Percentiles rank a stretch among this genome's conserved stretches.
These are phyloP conservation scores for Xylariaceae sp. DNA, from an alignment of 2,329 filamentous ascomycete genomes.

Conservation along the genomic window DNA sequence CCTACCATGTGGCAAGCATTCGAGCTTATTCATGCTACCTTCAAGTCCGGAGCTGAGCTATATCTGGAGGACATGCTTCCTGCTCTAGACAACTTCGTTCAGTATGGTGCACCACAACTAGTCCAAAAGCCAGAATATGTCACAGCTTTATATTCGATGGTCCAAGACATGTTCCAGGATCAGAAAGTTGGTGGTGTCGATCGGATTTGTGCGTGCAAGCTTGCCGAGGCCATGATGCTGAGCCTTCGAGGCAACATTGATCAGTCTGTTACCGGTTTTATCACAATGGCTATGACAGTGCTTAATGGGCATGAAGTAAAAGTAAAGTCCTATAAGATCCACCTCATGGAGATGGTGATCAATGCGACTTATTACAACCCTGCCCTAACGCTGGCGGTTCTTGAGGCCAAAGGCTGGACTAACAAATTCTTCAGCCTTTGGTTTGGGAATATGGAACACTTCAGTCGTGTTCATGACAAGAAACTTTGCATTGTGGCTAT, in stretches of 20 bases:
- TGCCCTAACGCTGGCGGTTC: slow-evolving; percentile 77
- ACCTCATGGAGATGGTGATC: slow-evolving; percentile 98
- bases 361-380: slow-evolving; percentile 99
- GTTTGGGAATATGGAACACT: slow-evolving; percentile 95
- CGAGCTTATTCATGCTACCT: slow-evolving; percentile 93
- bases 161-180: slow-evolving; percentile 91
- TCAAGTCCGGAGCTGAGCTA: slow-evolving; percentile 95
- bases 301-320: slow-evolving; percentile 78
- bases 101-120: slow-evolving; percentile 83
- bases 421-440: slow-evolving; percentile 99
- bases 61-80: slow-evolving; percentile 99
- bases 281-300: slow-evolving; percentile 85
- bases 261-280: slow-evolving; percentile 85
- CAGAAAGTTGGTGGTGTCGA: slow-evolving; percentile 93
- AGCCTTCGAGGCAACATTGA: slow-evolving; percentile 89
- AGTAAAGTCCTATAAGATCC: slow-evolving; percentile 92
- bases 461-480: slow-evolving; percentile 96
- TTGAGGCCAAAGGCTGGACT: slow-evolving; percentile 93
- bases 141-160: slow-evolving; percentile 89
- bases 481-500: slow-evolving; percentile 97
- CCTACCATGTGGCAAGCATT: slow-evolving; percentile 99
- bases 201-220: slow-evolving; percentile 94
- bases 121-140: slow-evolving; percentile 85
- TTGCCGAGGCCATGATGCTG: slow-evolving; percentile 96
- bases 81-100: slow-evolving; percentile 95